Base-by-base conservation (phyloP, 805 yeast genomes). In the Saccharomycopsis malanga region DNA sequence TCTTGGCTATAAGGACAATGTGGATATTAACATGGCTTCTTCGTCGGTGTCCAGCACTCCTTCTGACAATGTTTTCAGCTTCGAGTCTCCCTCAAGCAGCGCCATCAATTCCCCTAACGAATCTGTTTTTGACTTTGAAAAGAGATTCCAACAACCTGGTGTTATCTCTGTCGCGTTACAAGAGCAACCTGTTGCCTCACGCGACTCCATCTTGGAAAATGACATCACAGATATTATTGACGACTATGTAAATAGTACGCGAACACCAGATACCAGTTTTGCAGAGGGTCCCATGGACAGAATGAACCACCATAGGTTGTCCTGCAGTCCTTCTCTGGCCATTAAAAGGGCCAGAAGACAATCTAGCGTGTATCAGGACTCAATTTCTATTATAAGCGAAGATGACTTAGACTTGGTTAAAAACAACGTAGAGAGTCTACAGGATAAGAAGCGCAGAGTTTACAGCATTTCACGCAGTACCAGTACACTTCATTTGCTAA, bases 331-430 rank as follows among this genome's bases (percentile, higher is more conserved):
- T 27, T 7, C 30, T n/a, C 36, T 18, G 6, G 6, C 14, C 17
- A 12, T 12, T 12, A 29, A 29, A n/a, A 17, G 44, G 2, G 39
- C 42, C 6, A 34, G 45, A 35, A 41, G 50, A 25, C 50, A 46
- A 29, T 39, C 45, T 37, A 46, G 50, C 27, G 36, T 46, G 9
- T 46, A 46, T 42, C 15, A 34, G 5, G 50, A 46, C 39, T 17
- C 27, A 22, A 46, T 46, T 4, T 46, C 50, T 14, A 20, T 46
- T 4, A 29, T 46, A 24, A 34, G 36, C 27, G 37, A 41, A 3
- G 50, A 46, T 7, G 42, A 45, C 10, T 12, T 15, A 14, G 9
- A 15, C 4, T 40, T 17, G 4, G n/a, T 38, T 23, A 6, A 15
- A 10, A 38, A 12, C 37, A 15, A 34, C 15, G n/a, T n/a, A n/a